These are phyloP conservation scores for Lachancea dasiensis DNA, from an alignment of 805 yeast genomes.

Conservation along the genomic window DNA sequence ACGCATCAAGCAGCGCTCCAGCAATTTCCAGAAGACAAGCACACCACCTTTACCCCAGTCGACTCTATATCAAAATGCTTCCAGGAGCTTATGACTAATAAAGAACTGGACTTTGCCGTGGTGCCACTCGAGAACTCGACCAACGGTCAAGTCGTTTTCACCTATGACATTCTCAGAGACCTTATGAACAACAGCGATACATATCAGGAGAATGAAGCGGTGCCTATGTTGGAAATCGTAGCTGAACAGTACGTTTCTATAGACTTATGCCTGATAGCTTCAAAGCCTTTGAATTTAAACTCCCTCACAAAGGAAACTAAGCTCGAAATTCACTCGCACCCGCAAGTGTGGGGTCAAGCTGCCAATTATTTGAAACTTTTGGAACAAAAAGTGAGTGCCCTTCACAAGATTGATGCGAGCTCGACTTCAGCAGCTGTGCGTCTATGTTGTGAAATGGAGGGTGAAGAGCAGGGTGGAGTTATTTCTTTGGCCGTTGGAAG, in stretches of 20 bases:
- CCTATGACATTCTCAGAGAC: conserved; percentile 76
- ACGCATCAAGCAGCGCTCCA: conserved; percentile 77
- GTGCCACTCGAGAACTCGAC: conserved; percentile 94
- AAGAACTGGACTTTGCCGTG: conserved; percentile 57
- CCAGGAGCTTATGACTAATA: conserved; percentile 38
- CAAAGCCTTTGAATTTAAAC: conserved; percentile 37
- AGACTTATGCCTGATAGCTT: conserved; percentile 59
- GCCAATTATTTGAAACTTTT: conserved; percentile 44
- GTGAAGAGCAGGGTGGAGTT: conserved; percentile 28
- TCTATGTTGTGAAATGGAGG: conserved; percentile 38
- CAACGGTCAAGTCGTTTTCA: conserved; percentile 85
- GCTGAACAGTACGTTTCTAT: conserved; percentile 81
- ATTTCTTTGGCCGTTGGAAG: conserved; percentile 70
- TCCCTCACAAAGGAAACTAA: conserved; percentile 39
- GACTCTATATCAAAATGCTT: conserved; percentile 58
- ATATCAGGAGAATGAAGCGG: conserved; percentile 13
- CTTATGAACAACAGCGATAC: conserved; percentile 33
- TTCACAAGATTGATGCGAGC: conserved; percentile 54
- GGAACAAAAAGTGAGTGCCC: conserved; percentile 30
- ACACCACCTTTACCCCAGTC: conserved; percentile 24
- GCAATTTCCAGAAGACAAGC: conserved; percentile 39
- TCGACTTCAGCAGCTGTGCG: conserved; percentile 88
- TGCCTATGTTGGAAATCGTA: conserved; percentile 45
- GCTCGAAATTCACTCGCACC: conserved; percentile 73
- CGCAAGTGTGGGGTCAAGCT: conserved; percentile 98